Evolutionary conservation across 2,329 filamentous ascomycete genomes (phyloP), one percentile per base, ranked within the genome.

Genomic region (Trichoderma sp.): DNA sequence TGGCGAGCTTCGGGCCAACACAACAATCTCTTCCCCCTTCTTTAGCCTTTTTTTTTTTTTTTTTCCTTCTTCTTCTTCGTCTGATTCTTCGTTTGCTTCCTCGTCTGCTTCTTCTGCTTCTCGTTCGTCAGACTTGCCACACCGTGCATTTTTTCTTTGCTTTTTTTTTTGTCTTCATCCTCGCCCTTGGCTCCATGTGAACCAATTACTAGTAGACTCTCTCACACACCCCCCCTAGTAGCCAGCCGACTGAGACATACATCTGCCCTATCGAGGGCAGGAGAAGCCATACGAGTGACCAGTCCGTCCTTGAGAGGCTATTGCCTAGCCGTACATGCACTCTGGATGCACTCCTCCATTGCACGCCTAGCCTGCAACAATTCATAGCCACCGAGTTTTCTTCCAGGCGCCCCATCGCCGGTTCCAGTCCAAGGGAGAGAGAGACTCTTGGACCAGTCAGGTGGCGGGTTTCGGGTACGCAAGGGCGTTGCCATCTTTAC

Each of bases 231-330:
- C 50, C 42, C 17, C 19, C 56, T 17, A 39, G 45, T 19, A 54
- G 8, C 52, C 39, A 37, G 27, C 10, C 54, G 53, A 65, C 67
- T 67, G 54, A 68, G 63, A 68, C 67, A 66, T 53, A 68, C 67
- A 50, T 67, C 34, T 52, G 19, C 53, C 67, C 50, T 59, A 68
- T 68, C 67, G 63, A 66, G 58, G 48, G 60, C 66, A 56, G 27
- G 25, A 53, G 48, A 56, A 52, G 52, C 52, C 45, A 32, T 34
- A n/a, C 25, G 54, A 35, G 42, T 32, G 42, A 52, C 54, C 32
- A 22, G 25, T 57, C 29, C 9, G 19, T 39, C 19, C 39, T 39
- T 6, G 1, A 34, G 8, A 22, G 45, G n/a, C 27, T 45, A 57
- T 27, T 57, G 17, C n/a, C 19, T 32, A 19, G 25, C 0, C 4